Evolutionary conservation across 805 yeast species (phyloP), one percentile per base, ranked within the genome.

Genomic region (Pichia occidentalis): DNA sequence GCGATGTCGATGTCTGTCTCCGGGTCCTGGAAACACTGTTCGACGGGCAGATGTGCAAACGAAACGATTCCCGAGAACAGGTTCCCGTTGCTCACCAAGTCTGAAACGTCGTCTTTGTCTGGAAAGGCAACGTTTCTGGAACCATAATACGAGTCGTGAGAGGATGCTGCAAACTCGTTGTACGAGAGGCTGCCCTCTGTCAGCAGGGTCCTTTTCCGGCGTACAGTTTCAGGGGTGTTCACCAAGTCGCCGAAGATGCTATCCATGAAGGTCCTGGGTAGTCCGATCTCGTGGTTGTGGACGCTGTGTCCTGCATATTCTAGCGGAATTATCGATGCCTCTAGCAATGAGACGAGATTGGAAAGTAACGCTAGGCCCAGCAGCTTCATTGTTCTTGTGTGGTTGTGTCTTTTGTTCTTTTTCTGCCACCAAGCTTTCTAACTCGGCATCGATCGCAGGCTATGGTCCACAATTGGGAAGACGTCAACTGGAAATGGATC

Each of bases 21-120:
- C 18, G 65, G 64, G 37, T 67, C 61, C 61, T 32, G 68, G 50
- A 68, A 74, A 50, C 81, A 75, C 44, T 70, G 60, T 42, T 64
- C 62, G 36, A 60, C 58, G 8, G 71, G 69, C 31, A 74, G 57
- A 40, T 72, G 76, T 1, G 73, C 82, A 58, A 71, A 76, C 1
- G 80, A 68, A 16, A 70, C 60, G 25, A 74, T 67, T 4, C 80
- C 80, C 2, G 77, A 73, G 47, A 70, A 71, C 12, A 54, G 35
- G 3, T 48, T 45, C 3, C 1, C 14, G 8, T 34, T 38, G 9
- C 39, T 39, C 5, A 30, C 14, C 28, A 57, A 43, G 32, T 65
- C 70, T 3, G 55, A 43, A 10, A 65, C 52, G 32, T 65, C 65
- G 37, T 66, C 65, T 24, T 58, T 56, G 19, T 49, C 44, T 1